These are phyloP conservation scores for Paraphaeosphaeria minitans DNA, from an alignment of 2,329 filamentous ascomycete genomes.

Conservation along the genomic window DNA sequence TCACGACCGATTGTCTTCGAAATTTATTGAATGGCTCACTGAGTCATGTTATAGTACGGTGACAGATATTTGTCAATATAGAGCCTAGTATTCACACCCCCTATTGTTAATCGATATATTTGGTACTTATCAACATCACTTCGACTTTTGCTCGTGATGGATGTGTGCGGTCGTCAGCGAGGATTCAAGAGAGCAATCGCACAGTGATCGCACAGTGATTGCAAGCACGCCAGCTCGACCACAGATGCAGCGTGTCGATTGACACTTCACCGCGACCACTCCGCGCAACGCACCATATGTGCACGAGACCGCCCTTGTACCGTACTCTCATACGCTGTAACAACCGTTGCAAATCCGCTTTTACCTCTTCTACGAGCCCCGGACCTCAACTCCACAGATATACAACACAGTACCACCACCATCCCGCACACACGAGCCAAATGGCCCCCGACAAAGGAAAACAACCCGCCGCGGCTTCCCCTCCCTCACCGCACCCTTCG, in stretches of 20 bases:
- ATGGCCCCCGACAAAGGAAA: background rate
- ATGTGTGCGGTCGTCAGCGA: background rate
- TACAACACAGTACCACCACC: background rate
- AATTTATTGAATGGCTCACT: conserved; percentile 15
- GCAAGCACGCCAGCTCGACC: background rate
- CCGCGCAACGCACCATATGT: background rate
- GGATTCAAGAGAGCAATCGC: conserved; percentile 1
- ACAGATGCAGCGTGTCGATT: background rate
- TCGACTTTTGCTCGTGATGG: background rate
- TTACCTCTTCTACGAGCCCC: background rate
- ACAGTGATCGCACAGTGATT: background rate
- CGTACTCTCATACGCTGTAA: background rate
- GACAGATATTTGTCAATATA: conserved; percentile 15
- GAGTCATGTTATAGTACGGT: conserved; percentile 24
- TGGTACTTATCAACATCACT: background rate
- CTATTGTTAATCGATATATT: conserved; percentile 7
- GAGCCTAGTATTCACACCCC: conserved; percentile 7
- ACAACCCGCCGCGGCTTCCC: background rate
- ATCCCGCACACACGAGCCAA: background rate
- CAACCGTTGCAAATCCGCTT: background rate
- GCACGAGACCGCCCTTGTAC: background rate
- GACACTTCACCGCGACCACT: background rate
- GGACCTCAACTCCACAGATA: background rate
- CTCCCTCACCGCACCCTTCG: background rate
- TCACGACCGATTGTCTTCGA: conserved; percentile 17